These are phyloP conservation scores for Pseudognaphalium luteoalbum DNA, from an alignment of 129 eudicot species.

Conservation along the genomic window DNA sequence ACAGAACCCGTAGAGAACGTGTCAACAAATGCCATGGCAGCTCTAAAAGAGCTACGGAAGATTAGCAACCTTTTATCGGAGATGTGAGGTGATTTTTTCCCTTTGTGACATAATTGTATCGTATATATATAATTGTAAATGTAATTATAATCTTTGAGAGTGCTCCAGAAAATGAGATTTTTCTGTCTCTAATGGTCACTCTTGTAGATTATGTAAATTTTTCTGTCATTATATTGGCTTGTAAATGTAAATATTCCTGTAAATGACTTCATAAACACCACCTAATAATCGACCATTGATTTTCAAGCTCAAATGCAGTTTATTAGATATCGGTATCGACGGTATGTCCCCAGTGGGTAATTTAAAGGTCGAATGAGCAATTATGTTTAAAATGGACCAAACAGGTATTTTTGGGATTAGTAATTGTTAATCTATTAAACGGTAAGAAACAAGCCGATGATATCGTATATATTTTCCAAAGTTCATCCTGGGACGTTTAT, in stretches of 20 bases:
- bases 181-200: conserved; percentile 6
- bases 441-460: no score
- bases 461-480: no score
- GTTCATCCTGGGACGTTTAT: no score
- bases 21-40: conserved; percentile 64
- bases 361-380: no score
- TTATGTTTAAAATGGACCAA: no score
- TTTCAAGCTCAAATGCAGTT: no score
- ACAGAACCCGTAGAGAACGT: conserved; percentile 42
- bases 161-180: conserved; percentile 15
- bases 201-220: conserved; percentile 15
- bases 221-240: neutral
- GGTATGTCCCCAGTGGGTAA: no score
- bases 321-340: no score
- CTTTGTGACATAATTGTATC: neutral
- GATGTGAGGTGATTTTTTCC: conserved; percentile 47
- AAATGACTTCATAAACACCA: neutral
- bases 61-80: conserved; percentile 76
- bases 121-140: conserved; percentile 12
- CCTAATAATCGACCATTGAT: no score
- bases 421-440: no score
- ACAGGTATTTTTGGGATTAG: no score
- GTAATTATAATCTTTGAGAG: conserved; percentile 16
- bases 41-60: conserved; percentile 84
- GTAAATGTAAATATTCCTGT: conserved; percentile 37